phyloP scores from a whole-genome alignment of 805 yeast genomes.

The Debaryomyces castellii region DNA sequence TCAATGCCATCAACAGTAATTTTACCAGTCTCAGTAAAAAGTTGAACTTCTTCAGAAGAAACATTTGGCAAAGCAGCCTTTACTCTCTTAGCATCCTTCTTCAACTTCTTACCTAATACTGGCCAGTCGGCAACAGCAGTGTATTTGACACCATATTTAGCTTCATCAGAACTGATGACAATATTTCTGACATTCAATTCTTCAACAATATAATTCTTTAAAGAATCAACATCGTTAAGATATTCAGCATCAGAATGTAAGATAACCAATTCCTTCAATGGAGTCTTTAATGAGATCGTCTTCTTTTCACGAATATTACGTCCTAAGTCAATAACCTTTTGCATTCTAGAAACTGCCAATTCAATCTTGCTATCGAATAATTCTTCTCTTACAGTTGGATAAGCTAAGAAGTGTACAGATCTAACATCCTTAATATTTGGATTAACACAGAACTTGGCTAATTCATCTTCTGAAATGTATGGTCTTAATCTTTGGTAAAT shows the following conservation, averaged over 20 bases:
- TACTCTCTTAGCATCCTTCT: slow-evolving; percentile 89
- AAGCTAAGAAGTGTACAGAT: slow-evolving; percentile 92
- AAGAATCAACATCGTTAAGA: slow-evolving; percentile 72
- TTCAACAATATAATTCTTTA: slow-evolving; percentile 78
- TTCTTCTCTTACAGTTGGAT: slow-evolving; percentile 80
- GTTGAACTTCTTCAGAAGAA: slow-evolving; percentile 79
- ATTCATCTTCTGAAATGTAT: slow-evolving; percentile 58
- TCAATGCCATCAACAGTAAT: slow-evolving; percentile 87
- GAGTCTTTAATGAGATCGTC: slow-evolving; percentile 90
- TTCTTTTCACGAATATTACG: slow-evolving; percentile 97
- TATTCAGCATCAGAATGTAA: slow-evolving; percentile 76
- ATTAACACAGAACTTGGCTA: slow-evolving; percentile 42
- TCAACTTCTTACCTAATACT: slow-evolving; percentile 93
- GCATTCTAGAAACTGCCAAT: slow-evolving; percentile 91
- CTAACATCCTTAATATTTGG: slow-evolving; percentile 56
- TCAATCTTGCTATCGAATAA: slow-evolving; percentile 82
- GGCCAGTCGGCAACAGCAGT: slow-evolving; percentile 99
- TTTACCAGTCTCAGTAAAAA: slow-evolving; percentile 68
- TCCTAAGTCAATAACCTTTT: slow-evolving; percentile 92
- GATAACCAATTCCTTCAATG: slow-evolving; percentile 83
- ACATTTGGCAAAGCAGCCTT: slow-evolving; percentile 88
- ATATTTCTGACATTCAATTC: slow-evolving; percentile 91
- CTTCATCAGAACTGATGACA: slow-evolving; percentile 86
- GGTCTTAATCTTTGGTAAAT: slow-evolving; percentile 75
- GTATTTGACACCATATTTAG: slow-evolving; percentile 87